Base-by-base conservation (phyloP, 345 rosid genomes). In the Punica granatum region DNA sequence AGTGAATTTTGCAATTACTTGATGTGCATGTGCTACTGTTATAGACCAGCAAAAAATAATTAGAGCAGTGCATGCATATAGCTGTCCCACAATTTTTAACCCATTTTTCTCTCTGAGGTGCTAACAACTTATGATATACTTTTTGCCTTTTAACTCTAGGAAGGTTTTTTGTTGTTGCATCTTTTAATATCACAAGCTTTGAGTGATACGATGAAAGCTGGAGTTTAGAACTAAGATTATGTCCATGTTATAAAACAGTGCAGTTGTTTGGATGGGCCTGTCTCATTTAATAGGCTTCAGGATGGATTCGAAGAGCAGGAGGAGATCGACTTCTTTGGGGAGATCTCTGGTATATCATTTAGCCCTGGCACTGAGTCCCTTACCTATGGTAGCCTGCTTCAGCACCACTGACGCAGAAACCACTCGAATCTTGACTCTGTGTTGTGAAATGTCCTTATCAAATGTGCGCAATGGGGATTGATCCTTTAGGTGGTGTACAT, bases 331-430 rank as follows among this genome's bases (percentile, higher is more conserved):
- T 87, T 90, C 75, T 90, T 90, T 30, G 96, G 96, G 8, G 96
- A 90, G 80, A 84, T 90, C 37, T 87, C 93, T 0, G 96, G 96
- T 33, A 78, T 90, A 58, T 84, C 93, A n/a, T 90, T 82, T 74
- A 90, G 96, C 69, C 93, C 96, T 0, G 93, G 85, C 71, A 78
- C 93, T 0, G 96, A 90, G 61, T 83, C 91, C n/a, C 93, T 90
- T 51, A 86, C 91, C 30, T 90, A 90, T 59, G 91, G 93, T 48
- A 86, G 96, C 85, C 93, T 90, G 63, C 81, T 90, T 32, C 89
- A 90, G 79, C 88, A 85, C 59, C 82, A 83, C 14, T 86, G 96
- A 37, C 67, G 81, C 76, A 81, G 91, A 77, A 82, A 83, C 73
- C 87, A 82, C 77, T 44, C 79, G 12, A 85, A 89, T 75, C 88